Evolutionary conservation across 225 moss, liverwort and hornwort species (phyloP).

Genomic region (Climacium dendroides): DNA sequence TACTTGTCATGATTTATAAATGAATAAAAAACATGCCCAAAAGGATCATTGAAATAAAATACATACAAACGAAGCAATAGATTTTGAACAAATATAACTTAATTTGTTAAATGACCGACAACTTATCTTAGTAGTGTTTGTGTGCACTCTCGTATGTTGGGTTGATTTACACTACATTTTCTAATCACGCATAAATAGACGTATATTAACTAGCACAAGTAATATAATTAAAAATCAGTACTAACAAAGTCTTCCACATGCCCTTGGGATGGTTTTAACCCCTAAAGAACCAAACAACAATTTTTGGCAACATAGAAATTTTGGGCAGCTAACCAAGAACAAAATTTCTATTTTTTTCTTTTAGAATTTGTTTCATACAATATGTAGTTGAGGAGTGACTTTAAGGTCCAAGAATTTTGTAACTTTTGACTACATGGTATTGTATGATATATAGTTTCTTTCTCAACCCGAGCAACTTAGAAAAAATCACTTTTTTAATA

Average conservation of each 20-base stretch:
- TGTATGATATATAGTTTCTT: too few species aligned
- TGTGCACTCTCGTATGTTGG: background rate
- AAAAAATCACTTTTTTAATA: too few species aligned
- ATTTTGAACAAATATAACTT: background rate
- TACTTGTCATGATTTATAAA: background rate
- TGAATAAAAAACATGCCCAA: background rate
- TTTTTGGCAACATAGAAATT: too few species aligned
- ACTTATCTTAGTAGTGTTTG: too few species aligned
- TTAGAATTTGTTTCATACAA: too few species aligned
- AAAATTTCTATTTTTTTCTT: too few species aligned
- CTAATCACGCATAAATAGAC: background rate
- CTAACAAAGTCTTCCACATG: rapidly evolving
- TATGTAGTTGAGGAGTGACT: too few species aligned
- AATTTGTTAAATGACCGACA: background rate
- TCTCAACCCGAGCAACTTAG: too few species aligned
- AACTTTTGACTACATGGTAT: too few species aligned
- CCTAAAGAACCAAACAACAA: too few species aligned
- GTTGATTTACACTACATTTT: background rate
- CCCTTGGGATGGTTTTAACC: background rate
- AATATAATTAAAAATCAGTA: background rate
- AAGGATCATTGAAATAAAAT: background rate
- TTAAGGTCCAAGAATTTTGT: too few species aligned
- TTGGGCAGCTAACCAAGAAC: too few species aligned
- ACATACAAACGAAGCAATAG: background rate
- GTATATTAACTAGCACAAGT: background rate